phyloP scores from a whole-genome alignment of 208 protist genomes.

The Novymonas esmeraldas region DNA sequence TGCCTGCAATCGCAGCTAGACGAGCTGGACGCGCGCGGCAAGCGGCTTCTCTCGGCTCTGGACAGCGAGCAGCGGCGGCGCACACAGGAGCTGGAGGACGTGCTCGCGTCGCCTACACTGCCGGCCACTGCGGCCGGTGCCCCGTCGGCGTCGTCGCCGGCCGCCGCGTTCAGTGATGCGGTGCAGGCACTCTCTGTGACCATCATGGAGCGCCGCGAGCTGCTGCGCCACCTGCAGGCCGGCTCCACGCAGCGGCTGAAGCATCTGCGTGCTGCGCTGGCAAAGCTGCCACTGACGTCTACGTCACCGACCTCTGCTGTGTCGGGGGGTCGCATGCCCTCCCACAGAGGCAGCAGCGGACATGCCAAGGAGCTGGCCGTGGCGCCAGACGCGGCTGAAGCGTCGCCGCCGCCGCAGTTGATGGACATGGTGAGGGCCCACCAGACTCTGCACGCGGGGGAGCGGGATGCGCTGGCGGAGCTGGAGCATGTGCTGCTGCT shows the following conservation, averaged over 20 bases:
- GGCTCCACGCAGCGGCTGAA: not conserved
- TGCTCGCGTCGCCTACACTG: not conserved
- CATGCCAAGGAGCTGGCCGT: not conserved
- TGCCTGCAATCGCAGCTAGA: constrained; percentile 6
- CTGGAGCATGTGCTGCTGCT: constrained; percentile 42
- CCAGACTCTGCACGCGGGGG: constrained; percentile 24
- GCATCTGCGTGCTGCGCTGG: not conserved
- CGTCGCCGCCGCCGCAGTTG: not conserved
- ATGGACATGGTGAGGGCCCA: constrained; percentile 6
- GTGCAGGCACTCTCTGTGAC: constrained; percentile 13
- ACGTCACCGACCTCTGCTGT: not conserved
- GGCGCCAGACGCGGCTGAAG: no score
- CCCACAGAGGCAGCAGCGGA: not conserved
- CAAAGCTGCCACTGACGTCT: not conserved
- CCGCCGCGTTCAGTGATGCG: no score
- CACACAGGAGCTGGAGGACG: not conserved
- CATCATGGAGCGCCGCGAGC: constrained; percentile 12
- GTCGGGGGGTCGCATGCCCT: not conserved
- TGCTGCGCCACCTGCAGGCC: constrained; percentile 10
- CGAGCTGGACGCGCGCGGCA: not conserved
- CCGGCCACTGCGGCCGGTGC: no score
- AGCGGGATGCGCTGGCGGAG: constrained; percentile 39
- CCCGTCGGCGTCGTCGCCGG: not conserved
- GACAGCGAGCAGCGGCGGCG: constrained; percentile 1
- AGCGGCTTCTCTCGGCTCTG: not conserved